phyloP scores from a whole-genome alignment of 495 filamentous ascomycete genomes.

The Penicillium pulvis region DNA sequence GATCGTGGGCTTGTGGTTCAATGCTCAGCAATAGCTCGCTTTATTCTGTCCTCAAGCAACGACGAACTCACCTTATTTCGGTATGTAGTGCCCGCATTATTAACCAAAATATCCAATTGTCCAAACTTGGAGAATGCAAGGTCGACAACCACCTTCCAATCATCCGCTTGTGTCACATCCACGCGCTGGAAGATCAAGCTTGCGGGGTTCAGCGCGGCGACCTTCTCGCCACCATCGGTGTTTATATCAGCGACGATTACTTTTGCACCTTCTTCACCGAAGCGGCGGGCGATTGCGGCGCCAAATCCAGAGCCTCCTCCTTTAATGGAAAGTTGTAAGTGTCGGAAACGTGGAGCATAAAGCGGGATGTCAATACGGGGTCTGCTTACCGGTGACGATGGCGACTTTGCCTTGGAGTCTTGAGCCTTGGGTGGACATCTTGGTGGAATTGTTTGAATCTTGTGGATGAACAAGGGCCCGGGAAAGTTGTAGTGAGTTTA shows the following conservation, averaged over 20 bases:
- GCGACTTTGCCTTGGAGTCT: slow-evolving; percentile 85
- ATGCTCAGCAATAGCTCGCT: neutral
- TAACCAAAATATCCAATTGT: slow-evolving; percentile 59
- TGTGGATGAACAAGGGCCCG: neutral
- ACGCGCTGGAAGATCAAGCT: slow-evolving; percentile 48
- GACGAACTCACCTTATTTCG: slow-evolving; percentile 55
- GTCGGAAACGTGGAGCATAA: neutral
- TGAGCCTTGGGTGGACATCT: slow-evolving; percentile 27
- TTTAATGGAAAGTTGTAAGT: slow-evolving; percentile 15
- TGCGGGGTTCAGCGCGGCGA: slow-evolving; percentile 42
- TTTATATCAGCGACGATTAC: slow-evolving; percentile 64
- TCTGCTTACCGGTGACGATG: slow-evolving; percentile 72
- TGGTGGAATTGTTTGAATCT: neutral
- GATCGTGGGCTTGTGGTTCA: slow-evolving; percentile 45
- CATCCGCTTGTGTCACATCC: slow-evolving; percentile 52
- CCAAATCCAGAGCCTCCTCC: slow-evolving; percentile 62
- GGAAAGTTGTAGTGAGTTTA: neutral
- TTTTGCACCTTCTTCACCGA: slow-evolving; percentile 58
- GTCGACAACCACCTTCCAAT: slow-evolving; percentile 53
- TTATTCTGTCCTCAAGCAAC: neutral
- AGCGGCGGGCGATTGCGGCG: slow-evolving; percentile 56
- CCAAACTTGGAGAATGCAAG: slow-evolving; percentile 51
- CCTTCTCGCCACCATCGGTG: slow-evolving; percentile 49
- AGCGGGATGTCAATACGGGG: neutral
- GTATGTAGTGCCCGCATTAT: slow-evolving; percentile 74